Percentiles rank a stretch among this genome's conserved stretches.
Evolutionary conservation across 768 basidiomycete genomes (phyloP).

Genomic region (Mycena rosella): DNA sequence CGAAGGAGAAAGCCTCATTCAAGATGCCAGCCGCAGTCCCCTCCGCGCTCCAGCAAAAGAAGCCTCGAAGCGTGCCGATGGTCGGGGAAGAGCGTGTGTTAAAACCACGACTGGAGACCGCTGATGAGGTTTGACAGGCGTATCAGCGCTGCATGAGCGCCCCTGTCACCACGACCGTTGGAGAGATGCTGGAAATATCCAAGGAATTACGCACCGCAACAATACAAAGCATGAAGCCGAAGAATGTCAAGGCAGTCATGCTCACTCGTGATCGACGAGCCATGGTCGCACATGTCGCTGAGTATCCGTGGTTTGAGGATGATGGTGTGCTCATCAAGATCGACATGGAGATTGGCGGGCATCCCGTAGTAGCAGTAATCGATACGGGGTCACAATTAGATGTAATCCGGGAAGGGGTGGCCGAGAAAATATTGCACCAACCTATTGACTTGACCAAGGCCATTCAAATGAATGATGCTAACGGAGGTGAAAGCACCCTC

Average conservation of each 20-base stretch:
- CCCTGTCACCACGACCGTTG: not conserved
- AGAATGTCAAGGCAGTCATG: not conserved
- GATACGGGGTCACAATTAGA: slow-evolving; percentile 5
- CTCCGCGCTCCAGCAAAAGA: not conserved
- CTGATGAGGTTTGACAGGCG: not conserved
- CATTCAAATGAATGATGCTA: no score
- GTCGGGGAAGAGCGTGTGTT: not conserved
- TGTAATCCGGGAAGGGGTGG: not conserved
- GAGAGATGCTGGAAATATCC: not conserved
- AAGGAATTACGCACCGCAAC: not conserved
- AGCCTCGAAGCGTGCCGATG: not conserved
- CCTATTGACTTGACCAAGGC: no score
- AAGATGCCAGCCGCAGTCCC: no score
- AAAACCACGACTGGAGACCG: not conserved
- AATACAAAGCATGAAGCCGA: not conserved
- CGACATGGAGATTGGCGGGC: not conserved
- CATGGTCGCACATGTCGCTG: not conserved
- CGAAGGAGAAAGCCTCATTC: no score
- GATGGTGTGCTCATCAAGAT: slow-evolving; percentile 11
- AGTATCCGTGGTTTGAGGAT: slow-evolving; percentile 13
- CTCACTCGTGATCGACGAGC: not conserved
- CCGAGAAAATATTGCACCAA: no score
- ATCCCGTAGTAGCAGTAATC: not conserved
- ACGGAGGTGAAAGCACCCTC: no score
- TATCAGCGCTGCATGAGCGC: not conserved